Conservation (phyloP, 2,329 filamentous ascomycete species). For the Phoma herbarum region DNA sequence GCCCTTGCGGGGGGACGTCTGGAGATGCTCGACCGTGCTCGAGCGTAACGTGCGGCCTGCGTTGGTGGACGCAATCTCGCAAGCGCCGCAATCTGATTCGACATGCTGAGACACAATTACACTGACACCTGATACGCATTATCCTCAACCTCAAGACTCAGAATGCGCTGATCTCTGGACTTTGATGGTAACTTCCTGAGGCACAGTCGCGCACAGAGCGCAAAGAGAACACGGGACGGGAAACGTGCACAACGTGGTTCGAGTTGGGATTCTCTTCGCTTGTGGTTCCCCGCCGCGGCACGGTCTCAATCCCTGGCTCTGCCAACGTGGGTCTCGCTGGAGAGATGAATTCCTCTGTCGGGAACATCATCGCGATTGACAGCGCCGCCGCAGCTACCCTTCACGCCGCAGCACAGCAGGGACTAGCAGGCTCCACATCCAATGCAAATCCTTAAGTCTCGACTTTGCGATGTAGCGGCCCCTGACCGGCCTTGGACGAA, state of each 20-base stretch:
- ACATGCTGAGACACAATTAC: not conserved
- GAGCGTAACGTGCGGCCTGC: conserved; percentile 14
- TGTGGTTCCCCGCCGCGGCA: conserved; percentile 7
- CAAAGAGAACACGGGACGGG: not conserved
- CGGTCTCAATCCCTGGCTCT: conserved; percentile 4
- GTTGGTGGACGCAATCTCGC: conserved; percentile 20
- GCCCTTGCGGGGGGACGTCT: conserved; percentile 5
- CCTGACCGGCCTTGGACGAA: conserved; percentile 5
- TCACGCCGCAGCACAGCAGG: conserved; percentile 7
- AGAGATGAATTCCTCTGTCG: conserved; percentile 8
- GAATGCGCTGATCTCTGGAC: conserved; percentile 9
- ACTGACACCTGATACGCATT: not conserved
- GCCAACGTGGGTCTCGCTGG: not conserved
- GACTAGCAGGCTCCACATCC: not conserved
- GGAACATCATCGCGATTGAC: conserved; percentile 7
- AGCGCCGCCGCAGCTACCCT: conserved; percentile 5
- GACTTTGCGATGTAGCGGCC: conserved; percentile 8
- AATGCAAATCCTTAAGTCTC: conserved; percentile 3
- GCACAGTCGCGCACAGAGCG: conserved; percentile 15
- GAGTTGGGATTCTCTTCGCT: conserved; percentile 11
- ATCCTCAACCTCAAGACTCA: conserved; percentile 8
- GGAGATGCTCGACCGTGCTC: conserved; percentile 12
- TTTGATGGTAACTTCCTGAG: not conserved
- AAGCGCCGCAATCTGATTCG: conserved; percentile 11
- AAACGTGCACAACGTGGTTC: conserved; percentile 17